Base-by-base conservation (phyloP, 768 basidiomycete genomes). In the Hysterangium stoloniferum region DNA sequence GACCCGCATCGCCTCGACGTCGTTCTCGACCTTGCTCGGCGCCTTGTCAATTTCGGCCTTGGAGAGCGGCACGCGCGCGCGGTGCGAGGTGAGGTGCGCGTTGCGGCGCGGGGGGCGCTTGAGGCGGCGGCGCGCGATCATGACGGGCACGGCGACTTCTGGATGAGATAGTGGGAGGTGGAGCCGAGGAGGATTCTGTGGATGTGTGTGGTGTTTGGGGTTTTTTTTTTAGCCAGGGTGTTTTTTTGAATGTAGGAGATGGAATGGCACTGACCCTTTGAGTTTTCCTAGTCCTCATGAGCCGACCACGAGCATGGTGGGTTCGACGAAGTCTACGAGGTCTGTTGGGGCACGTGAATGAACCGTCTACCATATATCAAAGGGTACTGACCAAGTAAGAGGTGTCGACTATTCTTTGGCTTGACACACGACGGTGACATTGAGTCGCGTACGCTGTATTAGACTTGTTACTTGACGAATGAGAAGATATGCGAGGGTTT, bases 341-440 rank as follows among this genome's bases (percentile, higher is more conserved):
- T 94, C 87, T 78, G 47, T 33, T 22, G 15, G 24, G 29, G 48
- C 17, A 28, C 5, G 6, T 3, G 5, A 27, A 13, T 42, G 15
- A 44, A 22, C 40, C 32, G n/a, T n/a, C n/a, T n/a, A n/a, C n/a
- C n/a, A n/a, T n/a, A n/a, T n/a, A n/a, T n/a, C 45, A 33, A 44
- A 37, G 40, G 12, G 19, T 11, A 59, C 73, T 47, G 44, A 82
- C 84, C 84, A 17, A 95, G 70, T 20, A 95, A 68, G 83, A 94
- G 93, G 61, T 93, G 90, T 20, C 90, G 70, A 1, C 85, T 75
- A 61, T 94, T 94, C 72, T 95, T 96, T n/a, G 94, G 94, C 93
- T 67, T 98, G 93, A 64, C 95, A 98, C 3, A 80, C 74, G 33
- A 98, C 79, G 0, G 80, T 82, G 25, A 96, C 87, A 54, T 97